Conservation (phyloP, 2,329 filamentous ascomycete genomes). For the Dissoconium aciculare region DNA sequence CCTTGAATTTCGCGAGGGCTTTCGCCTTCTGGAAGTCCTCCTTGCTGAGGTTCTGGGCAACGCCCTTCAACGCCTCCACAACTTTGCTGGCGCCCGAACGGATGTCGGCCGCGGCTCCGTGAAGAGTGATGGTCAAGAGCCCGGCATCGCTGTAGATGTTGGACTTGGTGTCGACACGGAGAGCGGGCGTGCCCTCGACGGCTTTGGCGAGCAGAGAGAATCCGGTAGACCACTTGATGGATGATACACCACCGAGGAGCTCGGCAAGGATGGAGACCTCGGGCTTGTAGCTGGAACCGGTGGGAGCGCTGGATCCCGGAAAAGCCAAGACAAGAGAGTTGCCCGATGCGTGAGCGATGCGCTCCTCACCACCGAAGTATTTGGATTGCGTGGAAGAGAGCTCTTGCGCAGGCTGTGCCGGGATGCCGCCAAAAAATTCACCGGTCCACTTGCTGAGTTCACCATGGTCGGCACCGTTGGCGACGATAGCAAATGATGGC, state of each 20-base stretch:
- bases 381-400: slow-evolving; percentile 53
- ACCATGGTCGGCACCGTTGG: slow-evolving; percentile 65
- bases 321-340: slow-evolving; percentile 85
- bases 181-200: slow-evolving; percentile 48
- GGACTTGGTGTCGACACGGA: slow-evolving; percentile 60
- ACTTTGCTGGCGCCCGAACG: slow-evolving; percentile 59
- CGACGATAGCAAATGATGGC: slow-evolving; percentile 79
- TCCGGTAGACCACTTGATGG: slow-evolving; percentile 88
- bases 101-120: slow-evolving; percentile 58
- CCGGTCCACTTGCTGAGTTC: slow-evolving; percentile 78
- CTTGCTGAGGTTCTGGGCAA: slow-evolving; percentile 54
- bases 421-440: slow-evolving; percentile 72
- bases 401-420: slow-evolving; percentile 36
- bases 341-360: slow-evolving; percentile 58
- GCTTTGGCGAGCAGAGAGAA: slow-evolving; percentile 83
- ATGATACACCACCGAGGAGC: slow-evolving; percentile 77
- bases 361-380: slow-evolving; percentile 93
- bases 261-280: slow-evolving; percentile 76
- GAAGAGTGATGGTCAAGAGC: slow-evolving; percentile 69
- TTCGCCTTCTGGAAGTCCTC: slow-evolving; percentile 87
- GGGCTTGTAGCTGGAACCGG: slow-evolving; percentile 64
- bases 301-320: slow-evolving; percentile 69
- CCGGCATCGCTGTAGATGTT: slow-evolving; percentile 86
- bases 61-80: slow-evolving; percentile 67
- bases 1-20: slow-evolving; percentile 83